Conservation (phyloP, 352 stramenopile species). For the Phytophthora tubulina region DNA sequence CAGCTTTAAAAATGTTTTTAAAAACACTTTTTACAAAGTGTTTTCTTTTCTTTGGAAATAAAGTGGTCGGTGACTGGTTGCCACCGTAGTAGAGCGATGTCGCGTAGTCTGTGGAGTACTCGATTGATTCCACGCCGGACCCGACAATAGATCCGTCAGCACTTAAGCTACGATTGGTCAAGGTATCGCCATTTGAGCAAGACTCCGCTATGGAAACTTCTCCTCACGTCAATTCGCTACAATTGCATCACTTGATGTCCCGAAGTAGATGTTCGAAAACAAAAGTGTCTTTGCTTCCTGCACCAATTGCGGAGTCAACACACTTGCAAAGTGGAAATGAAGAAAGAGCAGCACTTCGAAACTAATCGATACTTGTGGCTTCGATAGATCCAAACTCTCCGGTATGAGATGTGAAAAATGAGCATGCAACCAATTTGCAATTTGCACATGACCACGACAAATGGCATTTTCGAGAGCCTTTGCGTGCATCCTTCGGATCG, state of each 20-base stretch:
- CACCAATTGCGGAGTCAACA: neutral
- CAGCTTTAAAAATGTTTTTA: too few species aligned
- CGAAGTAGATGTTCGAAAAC: neutral
- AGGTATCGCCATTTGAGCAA: too few species aligned
- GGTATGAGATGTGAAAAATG: neutral
- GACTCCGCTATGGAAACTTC: neutral
- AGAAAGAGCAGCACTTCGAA: constrained; percentile 1
- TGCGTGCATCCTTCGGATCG: neutral
- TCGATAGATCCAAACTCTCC: neutral
- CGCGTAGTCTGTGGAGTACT: too few species aligned
- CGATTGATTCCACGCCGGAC: too few species aligned
- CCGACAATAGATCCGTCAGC: too few species aligned
- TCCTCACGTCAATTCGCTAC: neutral
- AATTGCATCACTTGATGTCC: neutral
- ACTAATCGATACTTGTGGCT: neutral
- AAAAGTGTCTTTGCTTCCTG: neutral
- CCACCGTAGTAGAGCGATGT: too few species aligned
- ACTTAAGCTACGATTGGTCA: too few species aligned
- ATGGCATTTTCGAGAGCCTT: neutral
- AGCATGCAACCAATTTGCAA: neutral
- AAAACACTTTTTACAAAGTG: too few species aligned
- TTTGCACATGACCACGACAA: neutral
- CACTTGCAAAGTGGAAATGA: neutral
- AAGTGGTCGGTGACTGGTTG: too few species aligned
- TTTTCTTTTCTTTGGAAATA: too few species aligned